A percentile compares a stretch with the other conserved stretches of the same genome.
Conservation (phyloP, 371 early-diverging fungal genomes). For the Zychaea mexicana region DNA sequence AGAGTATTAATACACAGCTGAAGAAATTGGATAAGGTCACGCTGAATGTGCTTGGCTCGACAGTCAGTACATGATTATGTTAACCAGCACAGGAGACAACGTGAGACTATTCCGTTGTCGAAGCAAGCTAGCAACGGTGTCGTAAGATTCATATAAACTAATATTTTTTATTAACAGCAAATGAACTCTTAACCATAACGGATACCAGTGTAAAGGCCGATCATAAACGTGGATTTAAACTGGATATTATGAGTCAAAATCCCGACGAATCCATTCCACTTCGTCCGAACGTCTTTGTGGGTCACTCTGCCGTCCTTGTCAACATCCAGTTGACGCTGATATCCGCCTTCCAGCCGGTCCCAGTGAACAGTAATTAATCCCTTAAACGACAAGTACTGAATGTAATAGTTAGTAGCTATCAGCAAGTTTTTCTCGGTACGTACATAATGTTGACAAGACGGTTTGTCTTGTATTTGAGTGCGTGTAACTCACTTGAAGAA, state of each 20-base stretch:
- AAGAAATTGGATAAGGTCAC: no score
- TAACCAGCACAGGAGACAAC: no score
- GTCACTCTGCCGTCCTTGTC: slow-evolving; percentile 59
- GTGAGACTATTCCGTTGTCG: no score
- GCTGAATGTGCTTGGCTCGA: no score
- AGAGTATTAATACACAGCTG: no score
- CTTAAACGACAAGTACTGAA: slow-evolving; percentile 47
- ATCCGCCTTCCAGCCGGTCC: slow-evolving; percentile 50
- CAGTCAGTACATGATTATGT: no score
- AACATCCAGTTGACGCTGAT: slow-evolving; percentile 35
- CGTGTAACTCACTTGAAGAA: slow-evolving; percentile 37
- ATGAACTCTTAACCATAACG: slow-evolving; percentile 58
- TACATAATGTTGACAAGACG: neutral
- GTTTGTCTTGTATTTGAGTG: neutral
- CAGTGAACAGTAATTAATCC: slow-evolving; percentile 63
- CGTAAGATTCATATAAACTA: no score
- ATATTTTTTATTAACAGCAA: no score
- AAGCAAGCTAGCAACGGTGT: no score
- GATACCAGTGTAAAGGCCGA: slow-evolving; percentile 55
- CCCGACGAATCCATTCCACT: slow-evolving; percentile 41
- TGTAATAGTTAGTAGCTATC: neutral
- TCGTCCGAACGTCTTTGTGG: slow-evolving; percentile 37
- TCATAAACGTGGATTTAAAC: slow-evolving; percentile 60
- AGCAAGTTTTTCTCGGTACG: neutral
- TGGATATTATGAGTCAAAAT: slow-evolving; percentile 62